Percentiles rank a stretch among this genome's conserved stretches.
phyloP scores from a whole-genome alignment of 1,284 basidiomycete species.

The Veloboletus limbatus region DNA sequence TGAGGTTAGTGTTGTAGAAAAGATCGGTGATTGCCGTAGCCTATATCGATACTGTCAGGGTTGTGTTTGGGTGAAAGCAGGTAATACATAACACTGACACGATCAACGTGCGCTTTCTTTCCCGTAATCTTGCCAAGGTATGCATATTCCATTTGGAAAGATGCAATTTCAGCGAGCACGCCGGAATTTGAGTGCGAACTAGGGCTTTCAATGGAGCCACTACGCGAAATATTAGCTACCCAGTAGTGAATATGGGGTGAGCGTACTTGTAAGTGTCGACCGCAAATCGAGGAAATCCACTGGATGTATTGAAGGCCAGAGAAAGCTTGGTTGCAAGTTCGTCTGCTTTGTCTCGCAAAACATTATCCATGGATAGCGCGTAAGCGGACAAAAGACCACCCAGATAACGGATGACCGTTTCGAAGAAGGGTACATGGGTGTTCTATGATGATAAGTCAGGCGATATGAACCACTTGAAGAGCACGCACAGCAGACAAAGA shows the following conservation, averaged over 20 bases:
- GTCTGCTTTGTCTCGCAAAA: constrained; percentile 49
- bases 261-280: constrained; percentile 49
- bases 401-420: constrained; percentile 85
- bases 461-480: not conserved
- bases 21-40: constrained; percentile 50
- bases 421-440: constrained; percentile 64
- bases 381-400: constrained; percentile 83
- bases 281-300: constrained; percentile 47
- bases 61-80: not conserved
- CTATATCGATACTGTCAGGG: constrained; percentile 30
- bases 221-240: not conserved
- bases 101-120: constrained; percentile 44
- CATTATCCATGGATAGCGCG: constrained; percentile 56
- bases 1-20: constrained; percentile 45
- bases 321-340: constrained; percentile 50
- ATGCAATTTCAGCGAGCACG: constrained; percentile 54
- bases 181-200: constrained; percentile 36
- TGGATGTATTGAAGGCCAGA: constrained; percentile 48
- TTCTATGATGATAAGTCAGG: constrained; percentile 22
- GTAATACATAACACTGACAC: constrained; percentile 34
- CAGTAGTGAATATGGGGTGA: not conserved
- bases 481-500: constrained; percentile 37
- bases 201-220: constrained; percentile 1
- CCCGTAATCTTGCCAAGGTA: constrained; percentile 57
- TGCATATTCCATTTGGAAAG: constrained; percentile 55